These are phyloP conservation scores for Flueggea neowawraea DNA, from an alignment of 441 rosid genomes.

Conservation along the genomic window DNA sequence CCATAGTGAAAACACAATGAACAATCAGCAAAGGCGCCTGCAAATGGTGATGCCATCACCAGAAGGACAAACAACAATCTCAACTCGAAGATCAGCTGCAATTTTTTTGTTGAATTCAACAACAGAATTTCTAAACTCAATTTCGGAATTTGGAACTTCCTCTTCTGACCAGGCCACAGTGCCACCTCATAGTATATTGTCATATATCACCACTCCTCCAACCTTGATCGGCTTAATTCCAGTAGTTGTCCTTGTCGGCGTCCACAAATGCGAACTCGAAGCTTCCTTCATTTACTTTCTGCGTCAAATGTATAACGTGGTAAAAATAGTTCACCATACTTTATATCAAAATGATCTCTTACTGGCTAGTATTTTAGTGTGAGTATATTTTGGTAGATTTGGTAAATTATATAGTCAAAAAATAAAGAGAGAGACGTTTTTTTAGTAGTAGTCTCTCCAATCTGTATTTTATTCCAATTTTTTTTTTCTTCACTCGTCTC, in stretches of 20 bases:
- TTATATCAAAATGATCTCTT: no score
- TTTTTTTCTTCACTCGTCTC: no score
- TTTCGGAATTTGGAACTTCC: slow-evolving; percentile 16
- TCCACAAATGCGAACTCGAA: slow-evolving; percentile 72
- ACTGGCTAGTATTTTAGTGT: no score
- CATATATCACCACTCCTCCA: slow-evolving; percentile 60
- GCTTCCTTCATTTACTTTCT: slow-evolving; percentile 52
- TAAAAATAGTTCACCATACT: no score
- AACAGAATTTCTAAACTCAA: slow-evolving; percentile 7
- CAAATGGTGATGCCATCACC: no score
- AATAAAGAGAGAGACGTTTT: no score
- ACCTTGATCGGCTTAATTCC: slow-evolving; percentile 49
- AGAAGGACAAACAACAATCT: slow-evolving; percentile 7
- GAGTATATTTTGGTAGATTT: no score
- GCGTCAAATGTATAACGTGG: slow-evolving; percentile 9
- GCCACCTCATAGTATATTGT: slow-evolving; percentile 67
- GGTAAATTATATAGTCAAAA: no score
- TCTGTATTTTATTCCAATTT: no score
- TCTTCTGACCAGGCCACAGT: slow-evolving; percentile 44
- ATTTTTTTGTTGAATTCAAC: slow-evolving; percentile 41
- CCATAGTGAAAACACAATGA: no score
- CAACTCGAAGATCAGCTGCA: slow-evolving; percentile 49
- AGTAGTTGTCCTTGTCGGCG: slow-evolving; percentile 53
- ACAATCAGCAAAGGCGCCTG: background rate
- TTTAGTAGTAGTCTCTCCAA: no score